These are phyloP conservation scores for Tephrocybe sp. DNA, from an alignment of 768 basidiomycete genomes.

Conservation along the genomic window DNA sequence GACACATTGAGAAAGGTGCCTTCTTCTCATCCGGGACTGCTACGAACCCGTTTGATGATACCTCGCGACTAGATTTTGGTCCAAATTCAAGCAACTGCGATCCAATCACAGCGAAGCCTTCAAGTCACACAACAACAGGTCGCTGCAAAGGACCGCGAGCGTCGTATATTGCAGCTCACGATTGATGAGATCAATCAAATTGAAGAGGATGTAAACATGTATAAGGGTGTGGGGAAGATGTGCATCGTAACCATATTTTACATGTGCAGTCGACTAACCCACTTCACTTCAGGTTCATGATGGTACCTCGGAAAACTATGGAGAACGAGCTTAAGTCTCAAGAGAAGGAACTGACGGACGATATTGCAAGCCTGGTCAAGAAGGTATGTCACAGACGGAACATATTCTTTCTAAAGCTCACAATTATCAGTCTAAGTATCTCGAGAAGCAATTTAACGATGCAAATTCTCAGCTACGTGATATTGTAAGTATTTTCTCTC, in stretches of 20 bases:
- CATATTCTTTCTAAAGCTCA: neutral
- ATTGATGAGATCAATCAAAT: constrained; percentile 76
- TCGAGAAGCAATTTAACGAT: constrained; percentile 92
- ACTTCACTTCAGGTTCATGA: constrained; percentile 71
- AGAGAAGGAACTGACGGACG: constrained; percentile 83
- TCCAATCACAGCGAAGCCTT: constrained; percentile 80
- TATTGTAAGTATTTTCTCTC: constrained; percentile 53
- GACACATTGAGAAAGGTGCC: constrained; percentile 58
- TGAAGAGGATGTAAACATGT: constrained; percentile 74
- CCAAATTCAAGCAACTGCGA: constrained; percentile 89
- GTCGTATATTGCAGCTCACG: constrained; percentile 85
- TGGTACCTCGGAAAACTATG: constrained; percentile 78
- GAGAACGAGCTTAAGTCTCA: constrained; percentile 69
- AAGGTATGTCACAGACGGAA: constrained; percentile 51
- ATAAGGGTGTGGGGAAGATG: constrained; percentile 97
- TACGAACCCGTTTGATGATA: constrained; percentile 13
- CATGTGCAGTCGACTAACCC: neutral
- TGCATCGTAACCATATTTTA: constrained; percentile 31
- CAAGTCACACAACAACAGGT: constrained; percentile 74
- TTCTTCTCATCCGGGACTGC: constrained; percentile 11
- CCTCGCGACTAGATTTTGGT: constrained; percentile 65
- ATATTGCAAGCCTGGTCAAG: constrained; percentile 77
- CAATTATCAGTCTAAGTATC: constrained; percentile 67
- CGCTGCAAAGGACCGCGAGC: constrained; percentile 80
- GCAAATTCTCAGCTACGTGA: constrained; percentile 84